Conservation (phyloP, 345 rosid genomes). For the Acer campestre region DNA sequence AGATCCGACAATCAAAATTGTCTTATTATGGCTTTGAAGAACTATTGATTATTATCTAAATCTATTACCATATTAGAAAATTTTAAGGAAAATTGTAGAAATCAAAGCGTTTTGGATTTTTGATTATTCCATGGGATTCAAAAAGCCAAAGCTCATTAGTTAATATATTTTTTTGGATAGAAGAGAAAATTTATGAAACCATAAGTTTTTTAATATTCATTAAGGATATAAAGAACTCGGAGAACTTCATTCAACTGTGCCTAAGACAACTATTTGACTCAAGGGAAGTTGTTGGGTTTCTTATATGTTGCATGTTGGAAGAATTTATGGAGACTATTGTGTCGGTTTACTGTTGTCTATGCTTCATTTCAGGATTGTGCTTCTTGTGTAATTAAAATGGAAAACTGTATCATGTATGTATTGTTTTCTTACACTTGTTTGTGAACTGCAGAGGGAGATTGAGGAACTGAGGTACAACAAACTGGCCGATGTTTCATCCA, state of each 20-base stretch:
- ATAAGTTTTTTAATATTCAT: neutral
- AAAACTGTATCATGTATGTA: neutral
- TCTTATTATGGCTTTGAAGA: neutral
- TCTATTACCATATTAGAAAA: neutral
- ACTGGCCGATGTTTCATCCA: constrained; percentile 42
- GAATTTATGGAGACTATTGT: neutral
- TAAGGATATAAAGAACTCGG: neutral
- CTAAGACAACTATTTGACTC: neutral
- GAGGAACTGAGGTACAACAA: constrained; percentile 63
- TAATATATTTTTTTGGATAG: neutral
- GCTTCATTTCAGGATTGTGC: neutral
- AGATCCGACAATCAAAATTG: neutral
- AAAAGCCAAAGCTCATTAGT: neutral
- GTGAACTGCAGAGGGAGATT: constrained; percentile 59
- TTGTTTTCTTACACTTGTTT: constrained; percentile 10
- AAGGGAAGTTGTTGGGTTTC: neutral
- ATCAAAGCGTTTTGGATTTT: neutral
- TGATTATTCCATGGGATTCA: neutral
- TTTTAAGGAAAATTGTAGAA: neutral
- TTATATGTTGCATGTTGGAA: neutral
- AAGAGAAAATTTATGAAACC: constrained; percentile 12
- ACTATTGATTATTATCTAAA: neutral
- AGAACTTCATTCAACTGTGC: neutral
- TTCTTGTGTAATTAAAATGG: no score
- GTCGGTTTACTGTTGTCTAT: neutral